A percentile compares a stretch with the other conserved stretches of the same genome.
Conservation (phyloP, 306 rosid genomes). For the Erythrophleum fordii region DNA sequence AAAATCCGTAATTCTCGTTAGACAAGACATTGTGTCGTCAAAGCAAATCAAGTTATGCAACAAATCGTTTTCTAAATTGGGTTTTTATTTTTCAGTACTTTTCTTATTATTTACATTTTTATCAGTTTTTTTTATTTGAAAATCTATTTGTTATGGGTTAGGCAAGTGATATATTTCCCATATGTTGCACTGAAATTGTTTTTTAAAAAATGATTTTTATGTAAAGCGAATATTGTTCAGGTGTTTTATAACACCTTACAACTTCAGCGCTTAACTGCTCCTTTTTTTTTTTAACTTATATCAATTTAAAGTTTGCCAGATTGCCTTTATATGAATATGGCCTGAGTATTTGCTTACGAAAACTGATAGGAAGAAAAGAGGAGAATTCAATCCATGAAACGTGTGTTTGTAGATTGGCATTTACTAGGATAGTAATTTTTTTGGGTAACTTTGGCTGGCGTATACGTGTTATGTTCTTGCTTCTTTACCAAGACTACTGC, state of each 20-base stretch:
- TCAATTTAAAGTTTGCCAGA: background rate
- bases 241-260: background rate
- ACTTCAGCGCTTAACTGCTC: background rate
- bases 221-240: background rate
- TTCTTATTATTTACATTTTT: background rate
- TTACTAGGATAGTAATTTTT: background rate
- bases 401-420: background rate
- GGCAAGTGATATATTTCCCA: background rate
- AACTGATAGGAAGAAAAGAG: background rate
- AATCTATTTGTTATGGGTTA: background rate
- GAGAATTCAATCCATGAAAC: background rate
- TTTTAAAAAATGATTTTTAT: no score
- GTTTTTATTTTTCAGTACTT: background rate
- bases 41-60: no score
- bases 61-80: background rate
- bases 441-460: background rate
- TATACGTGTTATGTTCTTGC: background rate
- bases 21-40: background rate
- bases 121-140: background rate
- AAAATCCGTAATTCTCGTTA: background rate
- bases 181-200: background rate
- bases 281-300: no score
- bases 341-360: background rate
- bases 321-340: background rate
- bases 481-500: background rate